A percentile compares a stretch with the other conserved stretches of the same genome.
phyloP scores from a whole-genome alignment of 1,284 basidiomycete species.

The Heterobasidion occidentale region DNA sequence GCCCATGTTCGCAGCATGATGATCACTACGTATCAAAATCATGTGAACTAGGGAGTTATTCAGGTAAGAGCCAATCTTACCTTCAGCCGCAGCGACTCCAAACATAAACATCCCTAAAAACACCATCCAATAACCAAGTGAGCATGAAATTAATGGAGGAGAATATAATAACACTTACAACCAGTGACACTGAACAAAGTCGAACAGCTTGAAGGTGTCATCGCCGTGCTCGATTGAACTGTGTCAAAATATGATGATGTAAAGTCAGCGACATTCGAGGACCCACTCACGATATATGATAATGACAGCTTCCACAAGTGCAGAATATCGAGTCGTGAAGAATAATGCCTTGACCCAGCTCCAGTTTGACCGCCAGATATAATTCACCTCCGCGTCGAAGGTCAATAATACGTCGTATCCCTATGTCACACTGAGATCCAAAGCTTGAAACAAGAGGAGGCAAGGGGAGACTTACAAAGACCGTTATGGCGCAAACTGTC shows the following conservation, averaged over 20 bases:
- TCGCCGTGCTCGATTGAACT: neutral
- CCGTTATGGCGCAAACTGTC: neutral
- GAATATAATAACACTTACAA: neutral
- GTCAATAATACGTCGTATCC: neutral
- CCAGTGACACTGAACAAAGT: neutral
- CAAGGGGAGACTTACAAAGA: neutral
- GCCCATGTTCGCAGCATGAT: neutral
- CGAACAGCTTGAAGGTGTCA: neutral
- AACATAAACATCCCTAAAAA: neutral
- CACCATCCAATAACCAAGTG: neutral
- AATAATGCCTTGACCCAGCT: neutral
- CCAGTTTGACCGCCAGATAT: neutral
- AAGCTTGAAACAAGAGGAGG: too few species aligned
- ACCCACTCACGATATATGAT: neutral
- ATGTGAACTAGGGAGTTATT: neutral
- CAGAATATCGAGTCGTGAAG: neutral
- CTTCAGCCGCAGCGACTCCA: neutral
- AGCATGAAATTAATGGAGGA: too few species aligned
- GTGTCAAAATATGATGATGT: neutral
- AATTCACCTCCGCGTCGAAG: neutral
- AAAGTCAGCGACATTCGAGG: neutral
- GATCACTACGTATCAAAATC: neutral
- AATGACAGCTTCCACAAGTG: neutral
- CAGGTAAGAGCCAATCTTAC: neutral
- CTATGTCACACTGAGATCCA: neutral